Percentiles rank a stretch among this genome's conserved stretches.
These are phyloP conservation scores for Fagopyrum homotropicum DNA, from an alignment of 148 eudicot species.

Conservation along the genomic window DNA sequence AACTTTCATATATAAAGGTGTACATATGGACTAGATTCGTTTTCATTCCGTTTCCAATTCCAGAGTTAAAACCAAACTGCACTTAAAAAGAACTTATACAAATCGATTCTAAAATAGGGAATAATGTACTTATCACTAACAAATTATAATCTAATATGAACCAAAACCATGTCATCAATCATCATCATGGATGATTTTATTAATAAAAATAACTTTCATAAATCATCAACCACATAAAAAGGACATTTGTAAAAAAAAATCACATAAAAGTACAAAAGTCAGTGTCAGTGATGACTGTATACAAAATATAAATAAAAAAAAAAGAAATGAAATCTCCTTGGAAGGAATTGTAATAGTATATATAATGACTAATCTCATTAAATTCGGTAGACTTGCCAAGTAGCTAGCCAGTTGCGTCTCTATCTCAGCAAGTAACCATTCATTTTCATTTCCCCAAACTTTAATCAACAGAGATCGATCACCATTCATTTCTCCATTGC, in stretches of 20 bases:
- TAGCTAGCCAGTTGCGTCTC: slow-evolving; percentile 7
- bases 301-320: neutral
- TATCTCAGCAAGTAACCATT: neutral
- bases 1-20: no score
- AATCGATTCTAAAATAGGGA: no score
- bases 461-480: neutral
- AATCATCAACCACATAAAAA: slow-evolving; percentile 1
- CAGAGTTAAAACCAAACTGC: no score
- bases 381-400: slow-evolving; percentile 5
- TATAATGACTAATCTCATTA: neutral
- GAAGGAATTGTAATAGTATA: neutral
- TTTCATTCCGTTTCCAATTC: no score
- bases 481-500: slow-evolving; percentile 5
- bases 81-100: no score
- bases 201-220: neutral
- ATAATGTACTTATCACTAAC: neutral
- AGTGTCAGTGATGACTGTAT: slow-evolving; percentile 11
- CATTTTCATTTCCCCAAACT: neutral
- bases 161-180: neutral
- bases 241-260: neutral
- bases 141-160: neutral
- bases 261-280: slow-evolving; percentile 10
- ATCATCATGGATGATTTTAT: neutral
- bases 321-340: no score
- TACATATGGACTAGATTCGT: no score